These are phyloP conservation scores for Neofusicoccum parvum DNA, from an alignment of 2,329 filamentous ascomycete species.

Conservation along the genomic window DNA sequence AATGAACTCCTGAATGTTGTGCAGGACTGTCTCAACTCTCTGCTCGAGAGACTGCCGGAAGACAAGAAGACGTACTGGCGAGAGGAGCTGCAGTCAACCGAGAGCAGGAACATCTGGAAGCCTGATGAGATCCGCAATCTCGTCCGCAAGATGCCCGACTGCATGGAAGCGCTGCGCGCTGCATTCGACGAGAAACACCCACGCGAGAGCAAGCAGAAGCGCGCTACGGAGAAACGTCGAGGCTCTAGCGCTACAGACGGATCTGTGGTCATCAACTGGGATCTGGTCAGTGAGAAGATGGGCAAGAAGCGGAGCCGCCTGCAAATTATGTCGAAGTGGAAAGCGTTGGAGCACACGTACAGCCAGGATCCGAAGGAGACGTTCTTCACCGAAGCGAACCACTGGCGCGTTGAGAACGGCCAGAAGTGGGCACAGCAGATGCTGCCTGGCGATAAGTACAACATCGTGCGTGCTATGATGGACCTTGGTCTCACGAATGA, in stretches of 20 bases:
- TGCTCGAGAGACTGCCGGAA: constrained; percentile 43
- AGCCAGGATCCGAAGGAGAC: constrained; percentile 10
- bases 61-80: constrained; percentile 21
- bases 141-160: constrained; percentile 30
- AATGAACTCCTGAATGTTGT: constrained; percentile 56
- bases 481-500: constrained; percentile 27
- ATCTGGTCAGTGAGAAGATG: constrained; percentile 64
- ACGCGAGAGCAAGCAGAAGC: constrained; percentile 14
- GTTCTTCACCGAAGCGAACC: constrained; percentile 21
- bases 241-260: constrained; percentile 13
- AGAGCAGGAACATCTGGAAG: constrained; percentile 8
- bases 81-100: constrained; percentile 27
- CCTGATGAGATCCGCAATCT: constrained; percentile 34
- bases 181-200: constrained; percentile 10
- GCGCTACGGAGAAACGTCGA: constrained; percentile 11
- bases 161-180: constrained; percentile 11
- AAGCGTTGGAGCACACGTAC: constrained; percentile 27
- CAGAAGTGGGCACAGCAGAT: constrained; percentile 34
- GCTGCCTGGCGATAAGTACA: constrained; percentile 45
- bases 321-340: constrained; percentile 72
- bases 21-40: constrained; percentile 52
- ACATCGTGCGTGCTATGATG: constrained; percentile 41
- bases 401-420: constrained; percentile 26
- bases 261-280: constrained; percentile 60
- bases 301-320: constrained; percentile 62